Percentiles rank a stretch among this genome's conserved stretches.
Evolutionary conservation across 73 alveolate genomes (phyloP).

Genomic region (Tetrahymena thermophila): DNA sequence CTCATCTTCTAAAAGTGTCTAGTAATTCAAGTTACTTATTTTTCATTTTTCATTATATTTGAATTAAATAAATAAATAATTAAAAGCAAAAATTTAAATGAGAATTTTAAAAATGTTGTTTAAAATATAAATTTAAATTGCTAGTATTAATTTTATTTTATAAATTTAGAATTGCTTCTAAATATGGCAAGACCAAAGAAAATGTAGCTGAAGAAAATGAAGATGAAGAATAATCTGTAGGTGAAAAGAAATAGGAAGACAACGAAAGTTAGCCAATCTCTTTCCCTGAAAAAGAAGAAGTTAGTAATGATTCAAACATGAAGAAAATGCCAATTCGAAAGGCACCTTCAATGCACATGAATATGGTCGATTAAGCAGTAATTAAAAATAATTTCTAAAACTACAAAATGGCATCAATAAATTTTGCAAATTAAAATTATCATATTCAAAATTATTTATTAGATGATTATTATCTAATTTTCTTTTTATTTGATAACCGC

Average conservation of each 20-base stretch:
- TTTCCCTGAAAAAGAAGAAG: not conserved
- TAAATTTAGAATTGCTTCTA: not conserved
- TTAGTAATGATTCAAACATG: not conserved
- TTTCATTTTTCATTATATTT: not conserved
- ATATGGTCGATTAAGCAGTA: not conserved
- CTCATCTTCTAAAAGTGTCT: not conserved
- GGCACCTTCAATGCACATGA: not conserved
- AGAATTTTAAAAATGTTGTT: too few species aligned
- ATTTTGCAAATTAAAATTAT: not conserved
- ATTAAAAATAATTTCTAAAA: not conserved
- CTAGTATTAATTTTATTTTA: not conserved
- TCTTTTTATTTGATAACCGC: not conserved
- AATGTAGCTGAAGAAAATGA: not conserved
- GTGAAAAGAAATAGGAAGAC: not conserved
- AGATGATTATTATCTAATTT: too few species aligned
- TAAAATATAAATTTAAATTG: too few species aligned
- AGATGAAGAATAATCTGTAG: not conserved
- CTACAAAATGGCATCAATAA: too few species aligned
- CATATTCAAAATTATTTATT: too few species aligned
- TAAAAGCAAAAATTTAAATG: not conserved
- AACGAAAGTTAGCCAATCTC: not conserved
- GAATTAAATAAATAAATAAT: too few species aligned
- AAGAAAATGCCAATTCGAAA: not conserved
- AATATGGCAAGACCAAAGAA: not conserved
- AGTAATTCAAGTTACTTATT: not conserved